These are phyloP conservation scores for Backusella macrospora DNA, from an alignment of 192 early-diverging fungal genomes.

Conservation along the genomic window DNA sequence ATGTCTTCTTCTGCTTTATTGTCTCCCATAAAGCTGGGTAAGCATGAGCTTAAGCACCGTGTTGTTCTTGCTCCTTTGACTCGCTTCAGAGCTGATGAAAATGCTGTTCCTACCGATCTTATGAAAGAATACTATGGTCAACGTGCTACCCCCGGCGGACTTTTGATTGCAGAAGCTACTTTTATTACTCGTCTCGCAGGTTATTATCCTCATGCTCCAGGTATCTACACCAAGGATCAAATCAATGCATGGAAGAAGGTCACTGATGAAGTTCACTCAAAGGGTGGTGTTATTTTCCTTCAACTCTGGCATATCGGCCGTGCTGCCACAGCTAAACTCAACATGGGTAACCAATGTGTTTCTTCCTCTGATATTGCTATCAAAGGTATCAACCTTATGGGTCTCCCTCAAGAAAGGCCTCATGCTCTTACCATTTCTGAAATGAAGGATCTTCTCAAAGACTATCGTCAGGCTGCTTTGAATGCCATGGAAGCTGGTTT, in stretches of 20 bases:
- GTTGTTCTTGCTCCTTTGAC: conserved; percentile 35
- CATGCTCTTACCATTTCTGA: conserved; percentile 20
- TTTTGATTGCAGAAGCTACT: conserved; percentile 35
- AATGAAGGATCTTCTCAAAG: conserved; percentile 15
- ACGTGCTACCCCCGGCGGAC: conserved; percentile 27
- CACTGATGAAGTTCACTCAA: conserved; percentile 57
- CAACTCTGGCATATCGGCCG: conserved; percentile 56
- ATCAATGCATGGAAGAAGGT: conserved; percentile 52
- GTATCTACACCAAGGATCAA: conserved; percentile 47
- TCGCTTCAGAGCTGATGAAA: conserved; percentile 13
- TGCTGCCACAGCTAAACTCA: neutral
- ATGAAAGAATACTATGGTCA: conserved; percentile 33
- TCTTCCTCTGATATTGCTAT: conserved; percentile 34
- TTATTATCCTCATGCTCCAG: conserved; percentile 32
- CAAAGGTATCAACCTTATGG: neutral
- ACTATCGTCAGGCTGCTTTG: conserved; percentile 50
- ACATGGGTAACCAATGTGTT: conserved; percentile 8
- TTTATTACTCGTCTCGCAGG: conserved; percentile 23
- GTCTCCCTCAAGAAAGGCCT: conserved; percentile 20
- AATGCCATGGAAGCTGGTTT: conserved; percentile 82
- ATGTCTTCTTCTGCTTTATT: conserved; percentile 28
- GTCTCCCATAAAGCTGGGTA: conserved; percentile 32
- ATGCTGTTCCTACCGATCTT: conserved; percentile 19
- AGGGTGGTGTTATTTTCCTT: conserved; percentile 55
- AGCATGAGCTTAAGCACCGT: conserved; percentile 25